Conservation (phyloP, 1,284 basidiomycete genomes). For the Ceratorhiza oryzae-sativae region DNA sequence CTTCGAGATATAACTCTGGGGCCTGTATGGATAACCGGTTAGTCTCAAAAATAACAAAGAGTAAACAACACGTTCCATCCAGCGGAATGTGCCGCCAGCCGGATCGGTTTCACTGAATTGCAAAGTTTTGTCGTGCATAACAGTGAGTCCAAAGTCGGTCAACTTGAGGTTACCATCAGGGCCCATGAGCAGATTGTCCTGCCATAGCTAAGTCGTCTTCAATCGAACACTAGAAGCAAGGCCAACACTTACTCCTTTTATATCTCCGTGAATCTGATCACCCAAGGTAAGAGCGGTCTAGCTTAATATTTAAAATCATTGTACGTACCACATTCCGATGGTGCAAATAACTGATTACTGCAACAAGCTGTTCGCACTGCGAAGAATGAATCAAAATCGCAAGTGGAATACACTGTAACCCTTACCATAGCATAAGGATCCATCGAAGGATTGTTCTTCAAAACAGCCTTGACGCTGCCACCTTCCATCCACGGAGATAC, state of each 20-base stretch:
- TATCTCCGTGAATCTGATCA: slow-evolving; percentile 5
- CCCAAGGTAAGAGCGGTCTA: neutral
- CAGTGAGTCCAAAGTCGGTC: neutral
- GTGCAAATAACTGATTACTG: neutral
- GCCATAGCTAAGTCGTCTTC: neutral
- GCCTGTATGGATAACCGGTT: too few relatives aligned
- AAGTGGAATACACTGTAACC: neutral
- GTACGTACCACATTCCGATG: neutral
- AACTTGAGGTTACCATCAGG: slow-evolving; percentile 2
- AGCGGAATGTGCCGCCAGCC: neutral
- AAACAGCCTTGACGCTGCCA: neutral
- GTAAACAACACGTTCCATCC: neutral
- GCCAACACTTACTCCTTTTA: neutral
- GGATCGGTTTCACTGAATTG: neutral
- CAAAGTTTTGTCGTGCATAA: neutral
- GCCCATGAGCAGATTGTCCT: neutral
- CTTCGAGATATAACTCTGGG: neutral
- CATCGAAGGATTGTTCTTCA: neutral
- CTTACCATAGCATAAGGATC: neutral
- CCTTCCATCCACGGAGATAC: slow-evolving; percentile 8
- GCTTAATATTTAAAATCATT: too few relatives aligned
- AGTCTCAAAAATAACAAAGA: too few relatives aligned
- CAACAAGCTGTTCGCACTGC: slow-evolving; percentile 1
- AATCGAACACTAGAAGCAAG: neutral
- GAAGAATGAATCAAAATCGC: neutral